These are phyloP conservation scores for Schwanniomyces yamadae DNA, from an alignment of 805 yeast species.

Conservation along the genomic window DNA sequence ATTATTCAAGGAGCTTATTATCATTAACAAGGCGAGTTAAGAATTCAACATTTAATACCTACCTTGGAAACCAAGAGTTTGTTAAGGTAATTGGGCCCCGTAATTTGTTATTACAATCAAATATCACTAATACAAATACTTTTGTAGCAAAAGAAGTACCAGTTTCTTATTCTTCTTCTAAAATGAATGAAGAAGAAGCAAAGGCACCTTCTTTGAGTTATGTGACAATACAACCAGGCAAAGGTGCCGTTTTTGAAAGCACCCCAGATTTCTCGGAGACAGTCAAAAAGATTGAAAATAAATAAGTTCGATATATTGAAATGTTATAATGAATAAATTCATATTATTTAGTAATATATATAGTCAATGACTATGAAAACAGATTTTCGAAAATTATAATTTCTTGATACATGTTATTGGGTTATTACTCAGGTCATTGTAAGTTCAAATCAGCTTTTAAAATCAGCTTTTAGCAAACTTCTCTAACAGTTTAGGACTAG, in stretches of 20 bases:
- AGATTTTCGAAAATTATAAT: no score
- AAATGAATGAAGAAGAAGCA: conserved; percentile 9
- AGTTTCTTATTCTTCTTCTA: not conserved
- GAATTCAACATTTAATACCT: not conserved
- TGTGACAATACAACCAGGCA: conserved; percentile 44
- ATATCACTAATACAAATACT: conserved; percentile 19
- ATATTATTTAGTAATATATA: not conserved
- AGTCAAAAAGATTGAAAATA: conserved; percentile 10
- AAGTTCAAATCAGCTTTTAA: no score
- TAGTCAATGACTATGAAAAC: not conserved
- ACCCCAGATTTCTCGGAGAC: conserved; percentile 32
- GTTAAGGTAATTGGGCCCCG: conserved; percentile 58
- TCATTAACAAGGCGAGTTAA: not conserved
- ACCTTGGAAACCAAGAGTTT: conserved; percentile 40
- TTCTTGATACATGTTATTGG: conserved; percentile 3
- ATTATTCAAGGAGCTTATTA: not conserved
- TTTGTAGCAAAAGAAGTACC: not conserved
- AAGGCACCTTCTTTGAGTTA: conserved; percentile 47
- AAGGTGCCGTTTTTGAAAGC: conserved; percentile 41
- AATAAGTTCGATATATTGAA: conserved; percentile 1
- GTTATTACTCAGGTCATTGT: no score
- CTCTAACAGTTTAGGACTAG: no score
- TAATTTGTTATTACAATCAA: conserved; percentile 47
- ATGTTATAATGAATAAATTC: conserved; percentile 2
- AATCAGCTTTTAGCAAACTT: no score